Evolutionary conservation across 768 basidiomycete genomes (phyloP).

Genomic region (Mycena vitilis): DNA sequence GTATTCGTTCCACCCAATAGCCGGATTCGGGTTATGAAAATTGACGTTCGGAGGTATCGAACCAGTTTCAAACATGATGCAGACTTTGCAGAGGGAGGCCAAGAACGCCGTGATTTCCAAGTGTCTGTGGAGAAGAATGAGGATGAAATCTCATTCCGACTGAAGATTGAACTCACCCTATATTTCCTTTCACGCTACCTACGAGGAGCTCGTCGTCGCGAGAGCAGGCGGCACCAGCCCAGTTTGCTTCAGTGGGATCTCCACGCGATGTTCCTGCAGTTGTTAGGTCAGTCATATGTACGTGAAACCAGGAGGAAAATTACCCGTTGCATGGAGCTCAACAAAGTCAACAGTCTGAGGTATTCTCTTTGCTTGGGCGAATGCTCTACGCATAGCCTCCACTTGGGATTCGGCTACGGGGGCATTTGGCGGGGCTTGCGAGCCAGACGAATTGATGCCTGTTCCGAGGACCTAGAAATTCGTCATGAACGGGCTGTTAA

Average conservation of each 20-base stretch:
- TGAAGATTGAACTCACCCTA: slow-evolving; percentile 47
- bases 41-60: slow-evolving; percentile 34
- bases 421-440: slow-evolving; percentile 50
- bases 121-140: slow-evolving; percentile 37
- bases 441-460: slow-evolving; percentile 51
- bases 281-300: neutral
- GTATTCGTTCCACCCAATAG: slow-evolving; percentile 48
- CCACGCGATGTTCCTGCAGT: slow-evolving; percentile 51
- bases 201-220: slow-evolving; percentile 49
- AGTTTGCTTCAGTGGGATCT: slow-evolving; percentile 64
- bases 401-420: slow-evolving; percentile 53
- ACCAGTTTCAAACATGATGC: slow-evolving; percentile 42
- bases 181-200: slow-evolving; percentile 62
- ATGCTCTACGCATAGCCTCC: slow-evolving; percentile 54
- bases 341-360: slow-evolving; percentile 59
- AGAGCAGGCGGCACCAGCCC: slow-evolving; percentile 54
- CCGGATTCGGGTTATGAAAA: slow-evolving; percentile 47
- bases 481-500: neutral
- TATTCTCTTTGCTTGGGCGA: slow-evolving; percentile 42
- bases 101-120: slow-evolving; percentile 51
- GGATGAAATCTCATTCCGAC: no score
- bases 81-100: slow-evolving; percentile 49
- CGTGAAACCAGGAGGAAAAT: no score
- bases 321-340: slow-evolving; percentile 64
- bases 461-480: slow-evolving; percentile 52